Base-by-base conservation (phyloP, 371 early-diverging fungal species). In the Circinella minor region DNA sequence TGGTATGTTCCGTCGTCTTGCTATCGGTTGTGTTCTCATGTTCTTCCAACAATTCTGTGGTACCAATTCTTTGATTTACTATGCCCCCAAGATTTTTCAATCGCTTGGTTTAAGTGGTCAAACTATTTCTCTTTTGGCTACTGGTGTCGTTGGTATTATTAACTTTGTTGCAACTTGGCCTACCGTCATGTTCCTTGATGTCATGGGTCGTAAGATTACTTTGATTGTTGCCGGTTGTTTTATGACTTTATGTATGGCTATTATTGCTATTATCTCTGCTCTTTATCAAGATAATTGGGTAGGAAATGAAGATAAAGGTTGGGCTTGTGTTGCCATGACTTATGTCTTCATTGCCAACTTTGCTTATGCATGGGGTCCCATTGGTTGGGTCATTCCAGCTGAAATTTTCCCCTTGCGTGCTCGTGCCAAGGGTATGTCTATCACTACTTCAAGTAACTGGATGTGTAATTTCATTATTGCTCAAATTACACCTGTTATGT, bases 391-490 rank as follows among this genome's bases (percentile, higher is more conserved):
- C 69, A 92, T 94, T 81, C 95, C 95, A 61, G 87, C 94, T 36
- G 97, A 96, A 75, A 93, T 94, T 67, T 93, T 88, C 82, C 92
- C 94, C 8, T 80, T 89, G 60, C 86, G 90, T 54, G 74, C 88
- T 62, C 89, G 91, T 66, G 88, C 93, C 70, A 95, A 95, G 81
- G 96, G 90, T 51, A 91, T 93, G 75, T 93, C 91, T 62, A 72
- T 94, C 20, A 90, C 94, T 48, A 95, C 96, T n/a, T 89, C 94
- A 17, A 82, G 94, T 74, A 96, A 97, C 88, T 97, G 95, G 96
- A 81, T 88, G 70, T 87, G 84, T 80, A 95, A 84, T 72, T 71
- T 72, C 27, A 69, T 76, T 54, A 76, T 76, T 65, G 76, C 70
- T 36, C 67, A 68, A 51, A 69, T 76, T 36, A 63, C 62, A 5